Base-by-base conservation (phyloP, 2,329 filamentous ascomycete species). In the Cadophora sp. region DNA sequence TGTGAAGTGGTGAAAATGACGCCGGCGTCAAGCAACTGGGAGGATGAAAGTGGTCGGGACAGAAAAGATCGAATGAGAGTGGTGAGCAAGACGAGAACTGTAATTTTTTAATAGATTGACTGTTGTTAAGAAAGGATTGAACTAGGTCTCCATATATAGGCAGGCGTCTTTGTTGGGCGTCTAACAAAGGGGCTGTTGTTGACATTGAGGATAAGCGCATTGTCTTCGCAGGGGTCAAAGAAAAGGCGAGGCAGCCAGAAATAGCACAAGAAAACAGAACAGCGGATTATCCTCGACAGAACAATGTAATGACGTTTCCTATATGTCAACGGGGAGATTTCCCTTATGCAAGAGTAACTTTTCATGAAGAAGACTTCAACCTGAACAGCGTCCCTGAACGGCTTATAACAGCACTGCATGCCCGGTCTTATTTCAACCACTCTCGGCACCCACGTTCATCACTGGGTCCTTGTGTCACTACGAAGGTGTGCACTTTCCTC, bases 201-300 rank as follows among this genome's bases (percentile, higher is more conserved):
- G 56, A 59, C 34, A 26, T 43, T 26, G 31, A 12, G 11, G 7
- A 59, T 22, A 59, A 43, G 8, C 5, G 12, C 24, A 26, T 59
- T 59, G 56, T 59, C 3, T 19, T 40, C 31, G 11, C 31, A 22
- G n/a, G n/a, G 11, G 22, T 16, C 34, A 59, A 43, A 14, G 22
- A 24, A 59, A 19, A 8, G 27, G 11, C 14, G 12, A 16, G 26
- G 22, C 11, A 24, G n/a, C 34, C 37, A 22, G 19, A 59, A 59
- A 43, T 59, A 59, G 56, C 37, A 59, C 56, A 58, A 58, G 34
- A 12, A 11, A 56, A 40, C n/a, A 43, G 31, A 43, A 40, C 56
- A 59, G 27, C 12, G 26, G 19, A 58, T 3, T 6, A 16, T 8
- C 2, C 14, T 16, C 27, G 2, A 40, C 4, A 24, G 8, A 40